Percentiles rank a stretch among this genome's conserved stretches.
These are phyloP conservation scores for Osmozyma mogii DNA, from an alignment of 805 yeast genomes.

Conservation along the genomic window DNA sequence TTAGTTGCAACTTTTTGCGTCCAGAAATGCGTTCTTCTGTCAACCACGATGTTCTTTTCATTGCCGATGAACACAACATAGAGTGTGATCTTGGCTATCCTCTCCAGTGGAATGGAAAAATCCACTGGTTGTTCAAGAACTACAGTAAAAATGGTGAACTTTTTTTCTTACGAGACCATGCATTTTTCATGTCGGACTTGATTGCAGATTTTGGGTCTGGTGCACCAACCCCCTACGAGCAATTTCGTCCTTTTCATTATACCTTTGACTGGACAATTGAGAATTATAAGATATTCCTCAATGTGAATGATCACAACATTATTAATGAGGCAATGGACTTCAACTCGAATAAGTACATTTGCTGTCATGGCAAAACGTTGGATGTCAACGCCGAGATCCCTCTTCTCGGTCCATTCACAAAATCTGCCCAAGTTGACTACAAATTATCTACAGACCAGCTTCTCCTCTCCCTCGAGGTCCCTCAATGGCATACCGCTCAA, in stretches of 20 bases:
- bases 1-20: constrained; percentile 38
- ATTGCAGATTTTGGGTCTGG: constrained; percentile 72
- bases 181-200: constrained; percentile 63
- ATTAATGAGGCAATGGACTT: constrained; percentile 84
- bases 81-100: constrained; percentile 62
- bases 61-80: constrained; percentile 50
- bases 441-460: constrained; percentile 48
- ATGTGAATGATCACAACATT: constrained; percentile 82
- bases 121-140: constrained; percentile 58
- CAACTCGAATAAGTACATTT: constrained; percentile 67
- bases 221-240: constrained; percentile 61
- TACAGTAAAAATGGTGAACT: constrained; percentile 45
- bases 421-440: constrained; percentile 45
- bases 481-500: constrained; percentile 86
- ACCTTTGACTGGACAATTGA: constrained; percentile 49
- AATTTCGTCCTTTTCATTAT: constrained; percentile 67
- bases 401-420: constrained; percentile 42
- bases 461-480: constrained; percentile 61
- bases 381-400: constrained; percentile 49
- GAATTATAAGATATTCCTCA: constrained; percentile 56
- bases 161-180: constrained; percentile 76
- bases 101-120: constrained; percentile 72
- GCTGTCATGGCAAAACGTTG: constrained; percentile 60
- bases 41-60: constrained; percentile 74
- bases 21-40: constrained; percentile 76